Base-by-base conservation (phyloP, 257 asterid genomes). In the Apocynum venetum region DNA sequence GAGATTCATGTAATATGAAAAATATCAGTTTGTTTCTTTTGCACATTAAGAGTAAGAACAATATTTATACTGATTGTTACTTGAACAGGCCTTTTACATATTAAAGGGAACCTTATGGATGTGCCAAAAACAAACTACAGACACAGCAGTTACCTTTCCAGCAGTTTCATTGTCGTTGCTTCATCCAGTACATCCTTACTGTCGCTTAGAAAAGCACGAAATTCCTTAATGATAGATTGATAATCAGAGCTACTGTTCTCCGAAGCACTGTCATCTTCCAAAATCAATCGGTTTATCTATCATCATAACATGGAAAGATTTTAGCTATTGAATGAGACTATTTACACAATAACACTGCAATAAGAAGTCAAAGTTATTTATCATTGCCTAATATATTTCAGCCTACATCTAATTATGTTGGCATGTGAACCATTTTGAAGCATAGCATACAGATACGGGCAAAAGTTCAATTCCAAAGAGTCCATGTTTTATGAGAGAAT, bases 161-260 rank as follows among this genome's bases (percentile, higher is more conserved):
- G 89, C 82, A 93, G 93, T 77, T 91, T 93, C 98, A 95, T 84
- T 61, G 98, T 93, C 35, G 98, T 95, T 79, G 97, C 98, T 86
- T 95, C 98, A 82, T 93, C 99, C 87, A 95, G 84, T 53, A 91
- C 99, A 84, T 95, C 99, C 89, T 95, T 95, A 91, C 86, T 80
- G 84, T 95, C 99, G 75, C 98, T 91, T 79, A 95, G 86, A 77
- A 95, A 95, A 80, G 99, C 98, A 36, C 94, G 96, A 70, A 95
- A 91, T 79, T 95, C 98, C 20, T 79, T 84, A 79, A 90, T 90
- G 84, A 91, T 87, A 71, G 92, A 86, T 80, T 93, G 97, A 82
- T 86, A 93, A 79, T 89, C 98, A 40, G 90, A 81, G 81, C 83
- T 86, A 76, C 74, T 75, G 80, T 80, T 88, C 71, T 88, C 92